A percentile compares a stretch with the other conserved stretches of the same genome.
Conservation (phyloP, 2,329 filamentous ascomycete species). For the Colletotrichum sansevieriae region DNA sequence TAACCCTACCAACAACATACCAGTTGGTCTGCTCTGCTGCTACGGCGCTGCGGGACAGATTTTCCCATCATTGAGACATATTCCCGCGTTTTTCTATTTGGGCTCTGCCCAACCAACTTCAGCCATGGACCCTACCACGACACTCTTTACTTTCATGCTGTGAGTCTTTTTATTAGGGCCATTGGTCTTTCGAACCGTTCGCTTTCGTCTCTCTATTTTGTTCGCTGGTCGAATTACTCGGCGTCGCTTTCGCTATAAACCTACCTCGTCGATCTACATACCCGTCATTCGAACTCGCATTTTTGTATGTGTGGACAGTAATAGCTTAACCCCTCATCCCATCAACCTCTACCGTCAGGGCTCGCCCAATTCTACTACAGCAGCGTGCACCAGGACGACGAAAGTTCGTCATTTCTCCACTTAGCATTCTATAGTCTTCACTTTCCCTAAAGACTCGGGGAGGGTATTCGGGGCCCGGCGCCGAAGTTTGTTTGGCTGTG, state of each 20-base stretch:
- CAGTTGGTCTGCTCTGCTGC: background rate
- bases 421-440: slow-evolving; percentile 18
- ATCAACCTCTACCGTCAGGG: slow-evolving; percentile 3
- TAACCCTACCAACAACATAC: slow-evolving; percentile 11
- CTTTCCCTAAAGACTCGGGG: slow-evolving; percentile 18
- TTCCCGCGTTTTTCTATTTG: slow-evolving; percentile 21
- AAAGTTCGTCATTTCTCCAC: slow-evolving; percentile 34
- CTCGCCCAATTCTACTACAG: slow-evolving; percentile 8
- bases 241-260: slow-evolving; percentile 27
- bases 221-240: slow-evolving; percentile 39
- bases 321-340: slow-evolving; percentile 24
- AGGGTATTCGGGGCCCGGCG: slow-evolving; percentile 32
- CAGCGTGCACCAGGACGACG: slow-evolving; percentile 17
- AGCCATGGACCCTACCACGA: slow-evolving; percentile 68
- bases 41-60: slow-evolving; percentile 13
- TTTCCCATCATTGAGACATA: slow-evolving; percentile 27
- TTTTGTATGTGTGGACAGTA: slow-evolving; percentile 35
- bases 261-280: slow-evolving; percentile 1
- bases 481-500: slow-evolving; percentile 36
- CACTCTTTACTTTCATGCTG: slow-evolving; percentile 55
- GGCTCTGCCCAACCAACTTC: slow-evolving; percentile 14
- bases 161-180: slow-evolving; percentile 63
- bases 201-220: slow-evolving; percentile 41
- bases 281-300: slow-evolving; percentile 28
- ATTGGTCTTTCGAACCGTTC: slow-evolving; percentile 42